Base-by-base conservation (phyloP, 1,284 basidiomycete genomes). In the Malassezia japonica region DNA sequence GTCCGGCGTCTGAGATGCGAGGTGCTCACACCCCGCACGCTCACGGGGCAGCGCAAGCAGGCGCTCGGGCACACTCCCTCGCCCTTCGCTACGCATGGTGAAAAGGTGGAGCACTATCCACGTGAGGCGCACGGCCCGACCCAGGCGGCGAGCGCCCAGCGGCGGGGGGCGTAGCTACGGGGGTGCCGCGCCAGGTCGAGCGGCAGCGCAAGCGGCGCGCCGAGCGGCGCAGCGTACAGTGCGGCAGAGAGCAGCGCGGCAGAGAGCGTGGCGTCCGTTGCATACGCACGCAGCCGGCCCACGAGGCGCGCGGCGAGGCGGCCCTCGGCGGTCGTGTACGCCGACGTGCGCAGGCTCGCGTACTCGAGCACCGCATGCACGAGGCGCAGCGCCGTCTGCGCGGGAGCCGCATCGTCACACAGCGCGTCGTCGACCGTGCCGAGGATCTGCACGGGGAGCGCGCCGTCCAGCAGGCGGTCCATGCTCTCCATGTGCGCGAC, bases 401-500 rank as follows among this genome's bases (percentile, higher is more conserved):
- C 40, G 16, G 21, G 25, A 4, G 27, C 27, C 20, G 8, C 40
- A n/a, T 32, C 28, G 31, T 6, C 18, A 25, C 16, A 27, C 25
- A 16, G n/a, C 18, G 42, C 48, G 44, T 42, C 21, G 33, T 32
- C 10, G 21, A 55, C 48, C 16, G 54, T 36, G 10, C 40, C 45
- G 16, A 55, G 31, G 9, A 50, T 45, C 2, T 48, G 32, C 2
- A 37, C 18, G 3, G 59, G 36, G 49, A 61, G 56, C 0, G 48
- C 53, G 4, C 37, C 35, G 15, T 58, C 53, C 0, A 54, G 57
- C 1, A 53, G 56, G 2, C 52, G 31, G 28, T 65, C 52, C 18
- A 65, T 48, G 1, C 46, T 38, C 28, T 59, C 57, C 18, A 65
- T 37, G 50, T 54, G 28, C 34, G 46, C 4, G 43, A 46, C 2